phyloP scores from a whole-genome alignment of 208 protist species.

The Trypanosomatidae sp. region DNA sequence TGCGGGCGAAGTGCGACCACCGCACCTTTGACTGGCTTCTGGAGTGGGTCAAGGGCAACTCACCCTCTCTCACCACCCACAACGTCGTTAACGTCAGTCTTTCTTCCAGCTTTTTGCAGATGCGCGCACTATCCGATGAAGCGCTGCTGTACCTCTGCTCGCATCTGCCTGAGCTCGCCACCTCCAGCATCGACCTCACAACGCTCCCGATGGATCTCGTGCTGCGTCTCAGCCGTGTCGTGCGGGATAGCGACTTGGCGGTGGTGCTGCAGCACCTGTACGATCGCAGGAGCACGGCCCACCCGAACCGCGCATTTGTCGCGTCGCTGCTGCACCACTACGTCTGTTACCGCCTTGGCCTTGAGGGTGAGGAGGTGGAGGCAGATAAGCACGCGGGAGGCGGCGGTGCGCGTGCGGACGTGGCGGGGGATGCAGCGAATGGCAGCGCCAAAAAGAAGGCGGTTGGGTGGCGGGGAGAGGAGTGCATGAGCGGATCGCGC shows the following conservation, averaged over 20 bases:
- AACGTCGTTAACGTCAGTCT: slow-evolving; percentile 73
- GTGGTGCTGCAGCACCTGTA: slow-evolving; percentile 44
- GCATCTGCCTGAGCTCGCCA: slow-evolving; percentile 53
- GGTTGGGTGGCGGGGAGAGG: no score
- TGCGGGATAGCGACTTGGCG: slow-evolving; percentile 54
- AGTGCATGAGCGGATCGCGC: no score
- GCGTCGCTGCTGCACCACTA: slow-evolving; percentile 60
- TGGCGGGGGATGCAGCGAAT: not conserved
- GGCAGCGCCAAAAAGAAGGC: no score
- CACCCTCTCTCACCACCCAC: slow-evolving; percentile 34
- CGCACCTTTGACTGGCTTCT: slow-evolving; percentile 76
- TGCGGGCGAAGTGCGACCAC: slow-evolving; percentile 73
- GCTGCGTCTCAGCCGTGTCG: slow-evolving; percentile 40
- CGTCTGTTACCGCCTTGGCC: slow-evolving; percentile 25
- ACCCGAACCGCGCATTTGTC: slow-evolving; percentile 62
- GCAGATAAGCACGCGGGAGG: not conserved
- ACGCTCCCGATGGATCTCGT: slow-evolving; percentile 56
- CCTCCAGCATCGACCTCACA: slow-evolving; percentile 62
- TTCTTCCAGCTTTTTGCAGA: slow-evolving; percentile 70
- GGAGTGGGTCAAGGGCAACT: slow-evolving; percentile 41
- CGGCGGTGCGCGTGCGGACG: not conserved
- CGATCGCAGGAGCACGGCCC: slow-evolving; percentile 25
- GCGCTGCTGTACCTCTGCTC: slow-evolving; percentile 54
- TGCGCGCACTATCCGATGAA: slow-evolving; percentile 57
- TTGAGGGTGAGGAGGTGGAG: not conserved